Percentiles rank a stretch among this genome's conserved stretches.
Evolutionary conservation across 2,329 filamentous ascomycete genomes (phyloP).

Genomic region (Didymella segeticola): DNA sequence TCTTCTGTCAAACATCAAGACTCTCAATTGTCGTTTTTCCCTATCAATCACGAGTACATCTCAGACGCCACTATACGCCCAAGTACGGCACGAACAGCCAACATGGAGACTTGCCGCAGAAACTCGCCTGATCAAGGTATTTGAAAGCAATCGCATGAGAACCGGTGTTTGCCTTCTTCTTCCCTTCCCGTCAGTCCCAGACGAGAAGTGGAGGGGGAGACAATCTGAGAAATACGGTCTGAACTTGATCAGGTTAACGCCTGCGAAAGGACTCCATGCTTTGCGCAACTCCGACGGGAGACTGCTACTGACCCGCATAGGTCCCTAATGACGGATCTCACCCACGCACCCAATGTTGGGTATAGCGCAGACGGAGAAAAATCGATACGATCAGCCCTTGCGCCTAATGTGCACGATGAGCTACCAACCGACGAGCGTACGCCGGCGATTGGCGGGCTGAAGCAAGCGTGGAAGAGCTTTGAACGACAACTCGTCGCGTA

Average conservation of each 20-base stretch:
- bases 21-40: too few relatives aligned
- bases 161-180: constrained; percentile 41
- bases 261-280: constrained; percentile 62
- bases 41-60: too few relatives aligned
- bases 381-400: constrained; percentile 28
- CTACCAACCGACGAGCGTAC: constrained; percentile 28
- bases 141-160: constrained; percentile 46
- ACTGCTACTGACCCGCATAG: constrained; percentile 47
- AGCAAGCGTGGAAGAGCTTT: constrained; percentile 39
- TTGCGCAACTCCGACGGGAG: constrained; percentile 34
- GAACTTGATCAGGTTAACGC: constrained; percentile 63
- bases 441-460: constrained; percentile 18
- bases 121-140: constrained; percentile 47
- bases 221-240: constrained; percentile 61
- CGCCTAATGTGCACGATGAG: constrained; percentile 27
- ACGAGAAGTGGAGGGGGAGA: constrained; percentile 1
- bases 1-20: too few relatives aligned
- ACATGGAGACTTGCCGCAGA: constrained; percentile 45
- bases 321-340: constrained; percentile 30
- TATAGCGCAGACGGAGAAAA: constrained; percentile 26
- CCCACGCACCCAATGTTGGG: not conserved
- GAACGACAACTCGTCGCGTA: constrained; percentile 55
- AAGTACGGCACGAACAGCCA: constrained; percentile 39
- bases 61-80: not conserved
- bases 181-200: not conserved